phyloP scores from a whole-genome alignment of 2,329 filamentous ascomycete genomes.

The Colletotrichum sp. region DNA sequence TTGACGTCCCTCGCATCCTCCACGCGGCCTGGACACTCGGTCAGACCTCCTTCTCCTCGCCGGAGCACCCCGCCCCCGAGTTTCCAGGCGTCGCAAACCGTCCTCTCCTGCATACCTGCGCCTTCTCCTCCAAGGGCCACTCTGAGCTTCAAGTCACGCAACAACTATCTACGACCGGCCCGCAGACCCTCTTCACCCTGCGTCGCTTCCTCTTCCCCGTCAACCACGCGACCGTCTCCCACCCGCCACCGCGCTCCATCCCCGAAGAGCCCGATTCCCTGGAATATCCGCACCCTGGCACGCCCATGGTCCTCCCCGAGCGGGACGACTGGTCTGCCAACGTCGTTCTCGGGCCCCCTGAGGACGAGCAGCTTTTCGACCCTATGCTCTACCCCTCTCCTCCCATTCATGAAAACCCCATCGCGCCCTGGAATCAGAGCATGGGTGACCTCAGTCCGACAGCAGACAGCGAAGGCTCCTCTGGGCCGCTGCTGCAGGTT shows the following conservation, averaged over 20 bases:
- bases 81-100: constrained; percentile 18
- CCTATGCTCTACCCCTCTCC: not conserved
- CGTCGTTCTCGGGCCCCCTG: constrained; percentile 7
- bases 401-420: not conserved
- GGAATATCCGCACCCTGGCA: constrained; percentile 12
- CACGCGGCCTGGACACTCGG: constrained; percentile 49
- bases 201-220: constrained; percentile 1
- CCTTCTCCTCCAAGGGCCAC: constrained; percentile 11
- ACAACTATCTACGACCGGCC: not conserved
- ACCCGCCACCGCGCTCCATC: constrained; percentile 1
- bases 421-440: not conserved
- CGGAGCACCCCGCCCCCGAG: constrained; percentile 13
- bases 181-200: constrained; percentile 8
- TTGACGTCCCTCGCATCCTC: constrained; percentile 44
- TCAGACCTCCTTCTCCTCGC: constrained; percentile 41
- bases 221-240: constrained; percentile 9
- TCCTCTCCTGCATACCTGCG: constrained; percentile 23
- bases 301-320: constrained; percentile 10
- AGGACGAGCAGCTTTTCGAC: constrained; percentile 1
- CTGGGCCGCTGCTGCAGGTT: not conserved
- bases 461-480: not conserved
- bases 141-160: not conserved
- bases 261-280: constrained; percentile 11
- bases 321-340: constrained; percentile 10
- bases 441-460: not conserved